Base-by-base conservation (phyloP, 805 yeast species). In the Saturnispora silvae region DNA sequence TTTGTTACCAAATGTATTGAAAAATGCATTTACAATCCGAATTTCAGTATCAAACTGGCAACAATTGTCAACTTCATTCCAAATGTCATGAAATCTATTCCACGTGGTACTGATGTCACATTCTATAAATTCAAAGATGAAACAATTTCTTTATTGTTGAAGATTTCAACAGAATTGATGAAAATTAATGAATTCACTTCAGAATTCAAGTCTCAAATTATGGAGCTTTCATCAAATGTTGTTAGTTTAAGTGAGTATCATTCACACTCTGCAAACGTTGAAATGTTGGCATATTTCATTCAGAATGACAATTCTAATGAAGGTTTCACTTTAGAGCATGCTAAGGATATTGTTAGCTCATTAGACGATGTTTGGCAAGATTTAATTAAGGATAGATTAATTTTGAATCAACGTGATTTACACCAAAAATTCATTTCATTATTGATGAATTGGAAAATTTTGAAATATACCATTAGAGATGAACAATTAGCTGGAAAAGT, bases 321-420 rank as follows among this genome's bases (percentile, higher is more conserved):
- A 6, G 40, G 40, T 16, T 18, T 49, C 1, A 37, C 45, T 2
- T 40, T 43, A 1, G 38, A 6, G 1, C 51, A 54, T 28, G 47
- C 46, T 0, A 13, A 26, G 3, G 0, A 4, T 3, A 36, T 70
- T 16, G 51, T 63, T 13, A 57, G 53, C 2, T 56, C 65, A 14
- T 40, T 72, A 29, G 48, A 56, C 2, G 49, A 55, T 0, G 61
- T 81, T 15, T 83, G 95, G 92, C 59, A 57, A 4, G 68, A 65
- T 17, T 50, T 84, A 18, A 65, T 65, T 14, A 64, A 67, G 1
- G 77, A 75, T 9, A 62, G 94, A 33, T 59, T 85, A 27, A 70
- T 77, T 20, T 60, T 82, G 28, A 70, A 71, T 31, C 92, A 84
- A 44, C 71, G 75, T 35, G 65, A 65, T 11, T 61, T 83, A 33